Evolutionary conservation across 306 rosid species (phyloP).

Genomic region (Prunus persica): DNA sequence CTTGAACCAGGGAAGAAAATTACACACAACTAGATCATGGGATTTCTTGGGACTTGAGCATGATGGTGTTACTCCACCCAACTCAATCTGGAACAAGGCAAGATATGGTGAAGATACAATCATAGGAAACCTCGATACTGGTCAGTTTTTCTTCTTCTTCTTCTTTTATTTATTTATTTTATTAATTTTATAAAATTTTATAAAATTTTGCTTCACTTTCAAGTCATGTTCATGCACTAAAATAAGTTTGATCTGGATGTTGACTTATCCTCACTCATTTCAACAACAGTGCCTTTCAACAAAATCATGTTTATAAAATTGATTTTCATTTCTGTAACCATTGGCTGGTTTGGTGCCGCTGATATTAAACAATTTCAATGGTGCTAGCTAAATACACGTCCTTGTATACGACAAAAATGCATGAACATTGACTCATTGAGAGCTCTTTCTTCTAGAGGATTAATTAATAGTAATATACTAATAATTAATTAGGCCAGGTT

Average conservation of each 20-base stretch:
- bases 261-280: slow-evolving; percentile 27
- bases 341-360: background rate
- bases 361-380: background rate
- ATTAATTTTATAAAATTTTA: background rate
- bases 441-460: background rate
- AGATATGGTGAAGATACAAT: slow-evolving; percentile 75
- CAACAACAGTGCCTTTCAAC: background rate
- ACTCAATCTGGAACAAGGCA: slow-evolving; percentile 73
- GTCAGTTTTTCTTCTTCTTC: slow-evolving; percentile 29
- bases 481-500: background rate
- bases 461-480: background rate
- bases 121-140: slow-evolving; percentile 82
- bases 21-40: slow-evolving; percentile 92
- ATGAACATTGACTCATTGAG: background rate
- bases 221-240: slow-evolving; percentile 1
- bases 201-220: background rate
- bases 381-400: background rate
- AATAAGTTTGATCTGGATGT: slow-evolving; percentile 19
- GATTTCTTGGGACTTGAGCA: slow-evolving; percentile 66
- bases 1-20: slow-evolving; percentile 62
- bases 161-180: background rate
- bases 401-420: background rate
- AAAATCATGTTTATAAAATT: background rate
- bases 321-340: background rate
- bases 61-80: slow-evolving; percentile 39